Evolutionary conservation across 441 rosid species (phyloP), one percentile per base, ranked within the genome.

Genomic region (Jatropha podagrica): DNA sequence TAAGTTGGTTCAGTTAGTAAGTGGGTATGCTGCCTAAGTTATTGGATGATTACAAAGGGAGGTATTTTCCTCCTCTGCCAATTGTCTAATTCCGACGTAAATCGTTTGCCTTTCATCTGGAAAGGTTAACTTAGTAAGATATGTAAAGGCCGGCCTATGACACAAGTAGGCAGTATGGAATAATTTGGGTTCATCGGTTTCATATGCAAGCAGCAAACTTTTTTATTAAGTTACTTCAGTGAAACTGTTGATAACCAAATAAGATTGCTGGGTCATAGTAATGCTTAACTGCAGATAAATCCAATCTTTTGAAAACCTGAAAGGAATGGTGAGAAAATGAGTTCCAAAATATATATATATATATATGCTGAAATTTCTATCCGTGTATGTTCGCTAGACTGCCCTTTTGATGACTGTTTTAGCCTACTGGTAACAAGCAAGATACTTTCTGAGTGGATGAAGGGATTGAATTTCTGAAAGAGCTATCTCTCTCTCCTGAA

Each of bases 211-310:
- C 4, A 27, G 13, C 26, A 15, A 49, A 32, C 32, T 13, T 7
- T 7, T 7, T 69, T 4, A 11, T 38, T 38, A 20, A 26, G 5
- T 9, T 70, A 12, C 62, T 23, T 38, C 7, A 63, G 42, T 12
- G 37, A 70, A 55, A n/a, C 59, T 26, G 59, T 42, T 51, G n/a
- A 46, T 44, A 49, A 27, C 12, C 63, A 69, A 73, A 40, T 63
- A 63, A 51, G 60, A 11, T 72, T 27, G 68, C 4, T 20, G 1
- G 27, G 23, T 3, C 1, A 51, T 20, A 17, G 32, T 27, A 38
- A 15, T 41, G 9, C 4, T 7, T 65, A 41, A 41, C 38, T 40
- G 42, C 63, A 23, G 15, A 8, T 55, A 11, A 26, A 41, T 23
- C 71, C 41, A 74, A 23, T 18, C 54, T 55, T 32, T 68, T 65